These are phyloP conservation scores for Amesomyces nigricolor DNA, from an alignment of 2,329 filamentous ascomycete genomes.

Conservation along the genomic window DNA sequence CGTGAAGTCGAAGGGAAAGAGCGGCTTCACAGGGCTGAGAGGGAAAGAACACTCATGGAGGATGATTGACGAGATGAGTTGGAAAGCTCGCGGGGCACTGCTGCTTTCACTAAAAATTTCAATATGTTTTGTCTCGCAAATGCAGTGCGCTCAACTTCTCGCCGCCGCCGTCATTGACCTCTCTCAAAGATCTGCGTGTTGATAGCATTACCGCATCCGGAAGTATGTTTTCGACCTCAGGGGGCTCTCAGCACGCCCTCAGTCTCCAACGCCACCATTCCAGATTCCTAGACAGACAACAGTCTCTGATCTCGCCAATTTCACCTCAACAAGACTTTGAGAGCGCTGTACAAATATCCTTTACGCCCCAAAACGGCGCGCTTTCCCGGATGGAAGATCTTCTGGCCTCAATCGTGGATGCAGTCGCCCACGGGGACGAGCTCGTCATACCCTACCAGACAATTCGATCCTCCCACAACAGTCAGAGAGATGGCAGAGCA, in stretches of 20 bases:
- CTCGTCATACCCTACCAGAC: constrained; percentile 22
- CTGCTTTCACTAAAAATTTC: not conserved
- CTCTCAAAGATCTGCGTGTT: not conserved
- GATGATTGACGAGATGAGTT: not conserved
- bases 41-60: no score
- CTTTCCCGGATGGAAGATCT: constrained; percentile 19
- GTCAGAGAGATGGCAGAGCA: not conserved
- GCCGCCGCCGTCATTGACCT: no score
- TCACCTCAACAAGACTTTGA: not conserved
- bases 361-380: not conserved
- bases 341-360: not conserved
- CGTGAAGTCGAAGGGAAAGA: not conserved
- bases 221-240: constrained; percentile 9
- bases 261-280: not conserved
- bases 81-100: not conserved
- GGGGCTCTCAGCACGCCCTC: not conserved
- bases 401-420: constrained; percentile 22
- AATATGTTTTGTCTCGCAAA: not conserved
- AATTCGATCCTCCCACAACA: constrained; percentile 1
- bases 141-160: no score
- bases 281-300: not conserved
- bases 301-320: not conserved
- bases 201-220: constrained; percentile 2
- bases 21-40: not conserved
- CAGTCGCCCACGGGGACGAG: constrained; percentile 14